phyloP scores from a whole-genome alignment of 345 rosid species.

The Passiflora organensis region DNA sequence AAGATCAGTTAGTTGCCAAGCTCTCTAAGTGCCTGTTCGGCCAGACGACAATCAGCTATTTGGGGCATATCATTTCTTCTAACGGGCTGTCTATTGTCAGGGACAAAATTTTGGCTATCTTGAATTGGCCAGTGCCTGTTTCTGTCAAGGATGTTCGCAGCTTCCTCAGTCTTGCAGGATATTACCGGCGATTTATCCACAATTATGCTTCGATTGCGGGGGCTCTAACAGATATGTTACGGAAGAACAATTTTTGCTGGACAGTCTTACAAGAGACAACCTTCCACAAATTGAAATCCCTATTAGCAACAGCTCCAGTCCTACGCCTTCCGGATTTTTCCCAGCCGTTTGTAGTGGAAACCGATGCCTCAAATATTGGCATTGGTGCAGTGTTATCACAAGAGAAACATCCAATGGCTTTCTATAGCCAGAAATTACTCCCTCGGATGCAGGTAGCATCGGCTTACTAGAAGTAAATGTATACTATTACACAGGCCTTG shows the following conservation, averaged over 20 bases:
- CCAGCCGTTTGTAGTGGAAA: neutral
- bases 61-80: slow-evolving; percentile 9
- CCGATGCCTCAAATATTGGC: too few species aligned
- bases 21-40: neutral
- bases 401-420: too few species aligned
- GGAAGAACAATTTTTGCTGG: neutral
- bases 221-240: neutral
- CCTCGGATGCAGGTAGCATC: too few species aligned
- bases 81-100: neutral
- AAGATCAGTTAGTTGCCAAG: neutral
- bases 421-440: too few species aligned
- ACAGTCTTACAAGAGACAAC: neutral
- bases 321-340: neutral
- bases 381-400: too few species aligned
- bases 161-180: neutral
- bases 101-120: neutral
- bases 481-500: too few species aligned
- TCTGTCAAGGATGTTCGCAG: neutral
- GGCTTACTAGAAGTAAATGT: too few species aligned
- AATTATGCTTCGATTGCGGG: neutral
- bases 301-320: neutral
- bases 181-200: neutral
- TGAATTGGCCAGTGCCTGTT: neutral
- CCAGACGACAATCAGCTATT: neutral
- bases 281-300: neutral